Percentiles rank a stretch among this genome's conserved stretches.
Conservation (phyloP, 805 yeast species). For the Teunomyces lycoperdinae region DNA sequence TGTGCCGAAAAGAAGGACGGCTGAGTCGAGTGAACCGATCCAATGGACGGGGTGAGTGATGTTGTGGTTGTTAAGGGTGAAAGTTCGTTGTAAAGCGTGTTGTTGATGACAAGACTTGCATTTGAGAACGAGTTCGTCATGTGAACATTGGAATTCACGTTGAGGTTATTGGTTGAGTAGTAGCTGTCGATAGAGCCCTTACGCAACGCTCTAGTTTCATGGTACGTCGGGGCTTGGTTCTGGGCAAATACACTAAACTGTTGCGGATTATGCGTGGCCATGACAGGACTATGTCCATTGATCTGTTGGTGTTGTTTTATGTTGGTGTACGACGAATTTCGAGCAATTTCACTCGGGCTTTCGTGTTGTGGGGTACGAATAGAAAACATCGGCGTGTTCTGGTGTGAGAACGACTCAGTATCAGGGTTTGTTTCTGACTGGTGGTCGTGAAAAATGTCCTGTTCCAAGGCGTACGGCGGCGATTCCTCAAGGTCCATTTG, state of each 20-base stretch:
- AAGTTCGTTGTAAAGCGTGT: conserved; percentile 22
- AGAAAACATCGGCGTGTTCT: conserved; percentile 1
- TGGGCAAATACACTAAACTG: neutral
- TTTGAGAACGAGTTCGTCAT: conserved; percentile 9
- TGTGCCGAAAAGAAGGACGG: conserved; percentile 44
- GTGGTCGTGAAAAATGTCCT: conserved; percentile 18
- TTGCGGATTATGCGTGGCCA: neutral
- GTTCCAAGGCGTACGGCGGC: conserved; percentile 37
- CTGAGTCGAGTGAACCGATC: conserved; percentile 40
- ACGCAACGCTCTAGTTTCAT: neutral
- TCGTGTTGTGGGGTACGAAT: neutral
- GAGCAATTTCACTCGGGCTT: neutral
- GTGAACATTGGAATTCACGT: neutral
- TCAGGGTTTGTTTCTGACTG: conserved; percentile 6
- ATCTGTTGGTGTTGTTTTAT: neutral
- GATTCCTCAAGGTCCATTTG: conserved; percentile 37
- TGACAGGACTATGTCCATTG: neutral
- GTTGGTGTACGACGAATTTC: conserved; percentile 4
- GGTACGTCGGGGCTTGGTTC: neutral
- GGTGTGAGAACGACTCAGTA: conserved; percentile 8
- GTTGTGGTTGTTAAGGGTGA: conserved; percentile 45
- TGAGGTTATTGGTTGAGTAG: conserved; percentile 9
- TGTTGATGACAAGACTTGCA: conserved; percentile 6
- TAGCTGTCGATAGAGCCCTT: conserved; percentile 16
- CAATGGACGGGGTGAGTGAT: conserved; percentile 39